Evolutionary conservation across 1,139 yeast genomes (phyloP).

Genomic region (Protomyces gravidus): DNA sequence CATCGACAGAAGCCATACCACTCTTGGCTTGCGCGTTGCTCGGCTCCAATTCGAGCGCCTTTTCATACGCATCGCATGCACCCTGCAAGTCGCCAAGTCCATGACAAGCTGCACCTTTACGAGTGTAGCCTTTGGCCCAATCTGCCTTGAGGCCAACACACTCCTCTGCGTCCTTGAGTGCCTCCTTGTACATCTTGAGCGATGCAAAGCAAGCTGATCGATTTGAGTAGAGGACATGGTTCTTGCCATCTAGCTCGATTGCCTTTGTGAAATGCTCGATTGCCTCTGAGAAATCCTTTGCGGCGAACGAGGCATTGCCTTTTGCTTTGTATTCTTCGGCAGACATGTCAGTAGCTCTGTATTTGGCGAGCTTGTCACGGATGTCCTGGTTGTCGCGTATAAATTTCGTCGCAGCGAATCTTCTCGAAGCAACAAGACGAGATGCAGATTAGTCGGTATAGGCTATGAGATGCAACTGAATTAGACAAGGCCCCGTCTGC

Average conservation of each 20-base stretch:
- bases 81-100: slow-evolving; percentile 67
- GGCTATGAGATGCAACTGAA: too few species aligned
- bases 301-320: slow-evolving; percentile 88
- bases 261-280: slow-evolving; percentile 72
- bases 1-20: slow-evolving; percentile 68
- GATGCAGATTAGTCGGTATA: too few species aligned
- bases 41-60: slow-evolving; percentile 80
- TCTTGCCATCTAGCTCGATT: slow-evolving; percentile 81
- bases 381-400: neutral
- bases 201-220: slow-evolving; percentile 93
- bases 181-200: slow-evolving; percentile 63
- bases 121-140: slow-evolving; percentile 94
- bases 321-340: slow-evolving; percentile 51
- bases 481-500: slow-evolving; percentile 21
- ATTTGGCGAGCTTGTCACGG: too few species aligned
- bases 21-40: slow-evolving; percentile 79
- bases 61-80: slow-evolving; percentile 60
- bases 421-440: neutral
- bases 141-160: slow-evolving; percentile 71
- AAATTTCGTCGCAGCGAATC: too few species aligned
- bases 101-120: slow-evolving; percentile 88
- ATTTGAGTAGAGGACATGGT: slow-evolving; percentile 82
- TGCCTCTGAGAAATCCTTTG: slow-evolving; percentile 77
- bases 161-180: slow-evolving; percentile 76
- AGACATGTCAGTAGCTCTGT: slow-evolving; percentile 12